Conservation (phyloP, 768 basidiomycete species). For the Boletus sensibilis region DNA sequence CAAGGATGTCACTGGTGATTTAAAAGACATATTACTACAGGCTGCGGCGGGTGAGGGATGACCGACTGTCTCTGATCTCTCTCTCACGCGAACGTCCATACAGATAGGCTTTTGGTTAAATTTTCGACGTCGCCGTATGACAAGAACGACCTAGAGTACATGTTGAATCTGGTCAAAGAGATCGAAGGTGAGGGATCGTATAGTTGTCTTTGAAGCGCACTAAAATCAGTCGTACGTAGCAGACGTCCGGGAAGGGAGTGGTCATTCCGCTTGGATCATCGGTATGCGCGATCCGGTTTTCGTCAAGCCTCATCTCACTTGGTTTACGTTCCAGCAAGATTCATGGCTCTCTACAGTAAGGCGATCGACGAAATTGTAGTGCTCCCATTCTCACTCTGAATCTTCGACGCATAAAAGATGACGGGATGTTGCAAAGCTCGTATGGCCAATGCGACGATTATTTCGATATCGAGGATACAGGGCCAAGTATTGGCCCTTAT, state of each 20-base stretch:
- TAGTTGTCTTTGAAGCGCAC: neutral
- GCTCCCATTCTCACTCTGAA: neutral
- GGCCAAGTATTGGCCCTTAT: constrained; percentile 14
- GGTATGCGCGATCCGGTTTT: constrained; percentile 10
- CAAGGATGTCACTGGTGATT: constrained; percentile 12
- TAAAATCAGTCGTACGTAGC: constrained; percentile 4
- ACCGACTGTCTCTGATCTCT: neutral
- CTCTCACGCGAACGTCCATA: neutral
- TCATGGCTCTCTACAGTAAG: constrained; percentile 33
- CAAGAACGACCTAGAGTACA: constrained; percentile 23
- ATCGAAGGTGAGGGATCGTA: constrained; percentile 18
- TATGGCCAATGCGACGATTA: constrained; percentile 34
- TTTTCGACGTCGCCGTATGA: constrained; percentile 33
- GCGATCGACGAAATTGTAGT: neutral
- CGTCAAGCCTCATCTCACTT: constrained; percentile 1
- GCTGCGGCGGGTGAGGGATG: constrained; percentile 28
- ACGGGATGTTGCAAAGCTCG: constrained; percentile 28
- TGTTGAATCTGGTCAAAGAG: constrained; percentile 30
- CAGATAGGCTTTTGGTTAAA: constrained; percentile 32
- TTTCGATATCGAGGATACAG: constrained; percentile 30
- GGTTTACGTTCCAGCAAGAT: constrained; percentile 19
- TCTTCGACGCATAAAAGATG: constrained; percentile 13
- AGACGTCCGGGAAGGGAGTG: constrained; percentile 6
- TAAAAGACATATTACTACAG: constrained; percentile 27
- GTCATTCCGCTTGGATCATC: constrained; percentile 26